Conservation (phyloP, 352 stramenopile species). For the Phytopythium kandeliae region DNA sequence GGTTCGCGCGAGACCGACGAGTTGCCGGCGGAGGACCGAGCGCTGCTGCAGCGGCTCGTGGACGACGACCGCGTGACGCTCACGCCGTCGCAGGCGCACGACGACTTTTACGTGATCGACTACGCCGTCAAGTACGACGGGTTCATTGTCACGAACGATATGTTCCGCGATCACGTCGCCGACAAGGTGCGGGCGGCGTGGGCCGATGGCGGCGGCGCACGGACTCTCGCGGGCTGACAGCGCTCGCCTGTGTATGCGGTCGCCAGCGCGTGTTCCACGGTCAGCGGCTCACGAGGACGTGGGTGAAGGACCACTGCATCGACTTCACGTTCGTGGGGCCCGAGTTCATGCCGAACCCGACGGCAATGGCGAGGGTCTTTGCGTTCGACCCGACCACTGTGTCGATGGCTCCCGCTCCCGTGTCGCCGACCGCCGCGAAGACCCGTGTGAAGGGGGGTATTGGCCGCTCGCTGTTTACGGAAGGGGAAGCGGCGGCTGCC, state of each 20-base stretch:
- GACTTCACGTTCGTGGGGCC: slow-evolving; percentile 88
- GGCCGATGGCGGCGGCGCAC: too few relatives aligned
- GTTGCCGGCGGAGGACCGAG: slow-evolving; percentile 44
- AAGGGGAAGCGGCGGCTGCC: slow-evolving; percentile 1
- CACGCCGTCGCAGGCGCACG: slow-evolving; percentile 79
- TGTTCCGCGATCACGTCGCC: slow-evolving; percentile 87
- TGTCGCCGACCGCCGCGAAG: not conserved
- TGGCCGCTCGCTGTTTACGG: slow-evolving; percentile 9
- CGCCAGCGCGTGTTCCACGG: slow-evolving; percentile 62
- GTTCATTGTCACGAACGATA: slow-evolving; percentile 90
- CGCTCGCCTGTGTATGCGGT: not conserved
- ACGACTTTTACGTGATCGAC: slow-evolving; percentile 91
- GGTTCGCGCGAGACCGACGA: slow-evolving; percentile 25
- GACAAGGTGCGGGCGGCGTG: slow-evolving; percentile 33
- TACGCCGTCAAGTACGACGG: slow-evolving; percentile 86
- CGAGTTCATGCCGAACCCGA: slow-evolving; percentile 88
- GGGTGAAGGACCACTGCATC: slow-evolving; percentile 70
- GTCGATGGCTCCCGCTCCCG: not conserved
- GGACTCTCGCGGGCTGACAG: too few relatives aligned
- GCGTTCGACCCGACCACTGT: slow-evolving; percentile 21
- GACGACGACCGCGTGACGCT: slow-evolving; percentile 63
- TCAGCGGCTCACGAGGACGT: slow-evolving; percentile 40
- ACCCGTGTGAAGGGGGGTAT: slow-evolving; percentile 5
- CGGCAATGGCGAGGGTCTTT: slow-evolving; percentile 68
- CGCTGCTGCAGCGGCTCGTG: slow-evolving; percentile 45